These are phyloP conservation scores for Termitomyces sp. DNA, from an alignment of 768 basidiomycete species.

Conservation along the genomic window DNA sequence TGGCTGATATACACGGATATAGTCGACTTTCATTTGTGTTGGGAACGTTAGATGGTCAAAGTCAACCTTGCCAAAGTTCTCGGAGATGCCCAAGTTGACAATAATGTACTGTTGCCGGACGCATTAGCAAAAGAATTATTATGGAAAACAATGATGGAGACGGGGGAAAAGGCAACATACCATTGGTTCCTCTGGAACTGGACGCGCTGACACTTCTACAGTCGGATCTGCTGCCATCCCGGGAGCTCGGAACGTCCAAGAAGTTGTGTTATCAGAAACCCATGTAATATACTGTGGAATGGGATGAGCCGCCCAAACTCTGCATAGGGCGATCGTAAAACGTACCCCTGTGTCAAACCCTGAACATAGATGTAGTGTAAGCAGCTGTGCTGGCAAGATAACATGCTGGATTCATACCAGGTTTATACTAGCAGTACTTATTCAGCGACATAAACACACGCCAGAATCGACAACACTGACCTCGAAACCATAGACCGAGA, in stretches of 20 bases:
- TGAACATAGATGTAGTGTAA: neutral
- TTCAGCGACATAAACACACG: neutral
- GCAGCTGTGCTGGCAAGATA: neutral
- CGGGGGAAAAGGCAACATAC: slow-evolving; percentile 28
- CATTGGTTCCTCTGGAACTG: slow-evolving; percentile 83
- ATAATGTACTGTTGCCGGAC: slow-evolving; percentile 59
- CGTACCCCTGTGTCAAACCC: slow-evolving; percentile 66
- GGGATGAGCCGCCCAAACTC: neutral
- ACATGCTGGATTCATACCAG: slow-evolving; percentile 20
- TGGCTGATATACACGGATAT: slow-evolving; percentile 69
- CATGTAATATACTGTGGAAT: slow-evolving; percentile 72
- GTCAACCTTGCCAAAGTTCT: slow-evolving; percentile 71
- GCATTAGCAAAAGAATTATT: neutral
- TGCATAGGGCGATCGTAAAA: slow-evolving; percentile 1
- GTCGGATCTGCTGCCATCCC: slow-evolving; percentile 59
- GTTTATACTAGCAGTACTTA: slow-evolving; percentile 28
- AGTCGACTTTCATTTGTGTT: slow-evolving; percentile 39
- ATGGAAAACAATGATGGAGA: neutral
- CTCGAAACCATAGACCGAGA: slow-evolving; percentile 77
- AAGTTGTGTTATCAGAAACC: slow-evolving; percentile 58
- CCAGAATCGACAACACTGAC: slow-evolving; percentile 20
- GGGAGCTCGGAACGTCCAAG: slow-evolving; percentile 72
- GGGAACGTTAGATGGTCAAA: slow-evolving; percentile 67
- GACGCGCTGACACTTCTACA: slow-evolving; percentile 58
- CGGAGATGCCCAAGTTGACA: slow-evolving; percentile 77